phyloP scores from a whole-genome alignment of 306 rosid species.

The Cicer pinnatifidum region DNA sequence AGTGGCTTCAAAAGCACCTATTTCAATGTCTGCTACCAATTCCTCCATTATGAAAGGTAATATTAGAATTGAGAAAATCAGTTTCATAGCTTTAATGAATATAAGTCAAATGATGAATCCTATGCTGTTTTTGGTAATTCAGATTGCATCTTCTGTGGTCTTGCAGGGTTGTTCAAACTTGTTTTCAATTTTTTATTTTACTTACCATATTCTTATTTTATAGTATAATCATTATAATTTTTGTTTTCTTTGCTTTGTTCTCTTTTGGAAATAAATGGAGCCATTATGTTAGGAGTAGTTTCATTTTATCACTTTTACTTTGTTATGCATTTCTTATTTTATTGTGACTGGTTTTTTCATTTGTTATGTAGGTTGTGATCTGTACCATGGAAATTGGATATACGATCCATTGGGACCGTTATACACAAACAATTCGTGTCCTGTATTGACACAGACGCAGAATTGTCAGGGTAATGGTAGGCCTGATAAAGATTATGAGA shows the following conservation, averaged over 20 bases:
- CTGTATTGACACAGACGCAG: conserved; percentile 89
- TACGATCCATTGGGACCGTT: conserved; percentile 76
- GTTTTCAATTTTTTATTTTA: neutral
- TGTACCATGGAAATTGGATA: conserved; percentile 85
- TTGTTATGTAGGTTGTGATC: conserved; percentile 70
- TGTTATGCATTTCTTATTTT: conserved; percentile 14
- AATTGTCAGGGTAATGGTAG: conserved; percentile 98
- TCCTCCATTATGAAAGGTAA: conserved; percentile 42
- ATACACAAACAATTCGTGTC: conserved; percentile 85
- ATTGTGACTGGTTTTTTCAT: conserved; percentile 30
- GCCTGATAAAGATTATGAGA: conserved; percentile 93
- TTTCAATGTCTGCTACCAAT: conserved; percentile 16
- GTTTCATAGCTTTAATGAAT: conserved; percentile 38
- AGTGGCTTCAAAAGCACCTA: conserved; percentile 19
- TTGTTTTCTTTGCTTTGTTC: conserved; percentile 7
- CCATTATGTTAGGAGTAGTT: conserved; percentile 7
- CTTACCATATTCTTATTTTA: neutral
- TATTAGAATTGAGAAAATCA: conserved; percentile 35
- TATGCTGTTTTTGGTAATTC: conserved; percentile 45
- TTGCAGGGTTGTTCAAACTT: neutral
- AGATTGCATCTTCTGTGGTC: conserved; percentile 46
- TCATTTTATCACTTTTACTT: conserved; percentile 25
- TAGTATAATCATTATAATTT: conserved; percentile 1
- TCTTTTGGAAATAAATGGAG: conserved; percentile 28
- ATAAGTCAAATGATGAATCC: conserved; percentile 44